These are phyloP conservation scores for Chaetomium cochliodes DNA, from an alignment of 495 filamentous ascomycete genomes.

Conservation along the genomic window DNA sequence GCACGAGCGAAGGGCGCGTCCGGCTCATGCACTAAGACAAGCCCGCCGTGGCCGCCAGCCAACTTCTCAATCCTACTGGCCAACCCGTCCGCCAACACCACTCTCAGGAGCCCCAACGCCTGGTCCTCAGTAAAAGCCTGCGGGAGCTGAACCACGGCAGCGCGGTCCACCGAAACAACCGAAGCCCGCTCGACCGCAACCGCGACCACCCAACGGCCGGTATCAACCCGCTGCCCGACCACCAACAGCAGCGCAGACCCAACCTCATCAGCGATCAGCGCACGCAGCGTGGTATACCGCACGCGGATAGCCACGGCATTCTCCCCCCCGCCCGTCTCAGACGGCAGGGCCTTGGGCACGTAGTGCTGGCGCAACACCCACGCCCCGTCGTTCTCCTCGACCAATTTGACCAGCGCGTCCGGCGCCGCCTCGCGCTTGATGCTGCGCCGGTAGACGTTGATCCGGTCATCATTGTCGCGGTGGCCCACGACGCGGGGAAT, in stretches of 20 bases:
- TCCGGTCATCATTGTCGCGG: neutral
- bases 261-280: neutral
- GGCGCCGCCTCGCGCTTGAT: neutral
- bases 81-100: neutral
- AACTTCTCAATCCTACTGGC: neutral
- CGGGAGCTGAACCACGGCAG: neutral
- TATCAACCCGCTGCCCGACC: neutral
- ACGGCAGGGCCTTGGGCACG: neutral
- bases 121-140: neutral
- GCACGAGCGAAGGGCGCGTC: neutral
- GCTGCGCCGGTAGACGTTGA: neutral
- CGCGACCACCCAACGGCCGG: conserved; percentile 1
- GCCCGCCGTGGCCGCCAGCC: neutral
- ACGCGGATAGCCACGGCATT: conserved; percentile 1
- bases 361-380: conserved; percentile 1
- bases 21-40: neutral
- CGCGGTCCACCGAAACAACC: neutral
- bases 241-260: neutral
- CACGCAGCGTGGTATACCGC: neutral
- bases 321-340: neutral
- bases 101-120: neutral
- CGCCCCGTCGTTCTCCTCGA: neutral
- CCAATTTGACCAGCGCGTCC: neutral
- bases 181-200: neutral
- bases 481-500: neutral